Evolutionary conservation across 345 rosid genomes (phyloP), one percentile per base, ranked within the genome.

Genomic region (Gossypium bickii): DNA sequence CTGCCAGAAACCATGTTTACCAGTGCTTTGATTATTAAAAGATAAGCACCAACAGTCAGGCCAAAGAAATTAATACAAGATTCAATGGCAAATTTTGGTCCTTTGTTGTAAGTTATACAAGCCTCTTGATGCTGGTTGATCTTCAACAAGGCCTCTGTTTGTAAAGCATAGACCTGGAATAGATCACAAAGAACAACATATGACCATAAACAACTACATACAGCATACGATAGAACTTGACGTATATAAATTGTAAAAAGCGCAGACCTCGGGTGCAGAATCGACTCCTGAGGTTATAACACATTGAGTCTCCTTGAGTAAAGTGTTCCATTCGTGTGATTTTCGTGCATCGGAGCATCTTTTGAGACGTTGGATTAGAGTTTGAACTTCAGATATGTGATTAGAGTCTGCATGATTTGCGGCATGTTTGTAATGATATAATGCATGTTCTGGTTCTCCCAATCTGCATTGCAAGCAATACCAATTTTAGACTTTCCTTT

Each of bases 1-100:
- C 97, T 89, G 83, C 98, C 94, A 0, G 79, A 77, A 68, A 88
- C 83, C 80, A 89, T 69, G 85, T 87, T 85, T 73, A 89, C 85
- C 62, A 77, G 83, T 43, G 98, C 85, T 56, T 81, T 80, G 64
- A 87, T 77, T 78, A 78, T 80, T 65, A 88, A 75, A 34, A 88
- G 64, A 68, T 86, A 80, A 43, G 87, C 80, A 24, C 86, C 70
- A 9, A 51, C 53, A 51, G 83, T 59, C 72, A 73, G 83, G 65
- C 89, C 92, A 74, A 86, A 92, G 9, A 84, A 74, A 78, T 87
- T 82, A 18, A 80, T 78, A 49, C 61, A 84, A 66, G 81, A 64
- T 64, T 89, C 88, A 49, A 78, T 74, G 38, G 76, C 61, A 13
- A 88, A 81, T 15, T 57, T 80, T 18, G 86, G 86, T 71, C 83